These are phyloP conservation scores for Cladosporium halotolerans DNA, from an alignment of 2,329 filamentous ascomycete species.

Conservation along the genomic window DNA sequence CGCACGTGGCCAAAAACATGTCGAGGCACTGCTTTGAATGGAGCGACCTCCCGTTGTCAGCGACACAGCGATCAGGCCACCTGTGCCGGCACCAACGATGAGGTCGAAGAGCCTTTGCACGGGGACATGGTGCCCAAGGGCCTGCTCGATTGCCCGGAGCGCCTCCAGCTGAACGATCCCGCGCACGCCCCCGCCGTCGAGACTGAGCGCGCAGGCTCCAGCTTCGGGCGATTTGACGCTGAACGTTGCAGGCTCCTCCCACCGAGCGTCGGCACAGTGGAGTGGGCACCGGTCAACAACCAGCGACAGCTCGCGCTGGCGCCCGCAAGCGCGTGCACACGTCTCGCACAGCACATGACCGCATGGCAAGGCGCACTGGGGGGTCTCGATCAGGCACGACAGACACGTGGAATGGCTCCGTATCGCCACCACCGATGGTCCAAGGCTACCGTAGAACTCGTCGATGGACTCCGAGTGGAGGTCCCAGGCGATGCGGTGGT, in stretches of 20 bases:
- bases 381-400: constrained; percentile 34
- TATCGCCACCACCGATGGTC: constrained; percentile 25
- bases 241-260: constrained; percentile 32
- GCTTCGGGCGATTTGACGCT: constrained; percentile 25
- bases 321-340: constrained; percentile 34
- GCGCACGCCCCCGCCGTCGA: constrained; percentile 39
- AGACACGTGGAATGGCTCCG: constrained; percentile 32
- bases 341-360: constrained; percentile 42
- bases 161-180: constrained; percentile 42
- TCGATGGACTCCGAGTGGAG: constrained; percentile 9
- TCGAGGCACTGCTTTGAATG: constrained; percentile 34
- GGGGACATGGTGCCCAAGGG: constrained; percentile 30
- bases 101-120: constrained; percentile 31
- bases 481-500: constrained; percentile 24
- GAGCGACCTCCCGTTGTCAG: constrained; percentile 31
- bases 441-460: constrained; percentile 36
- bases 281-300: constrained; percentile 31
- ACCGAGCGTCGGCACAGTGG: constrained; percentile 22
- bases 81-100: neutral
- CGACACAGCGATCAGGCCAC: constrained; percentile 16
- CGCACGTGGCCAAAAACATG: constrained; percentile 34
- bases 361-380: constrained; percentile 40
- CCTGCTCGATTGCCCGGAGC: constrained; percentile 35
- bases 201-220: constrained; percentile 24
- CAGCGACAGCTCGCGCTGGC: constrained; percentile 2